phyloP scores from a whole-genome alignment of 2,329 filamentous ascomycete genomes.

The Claviceps capensis region DNA sequence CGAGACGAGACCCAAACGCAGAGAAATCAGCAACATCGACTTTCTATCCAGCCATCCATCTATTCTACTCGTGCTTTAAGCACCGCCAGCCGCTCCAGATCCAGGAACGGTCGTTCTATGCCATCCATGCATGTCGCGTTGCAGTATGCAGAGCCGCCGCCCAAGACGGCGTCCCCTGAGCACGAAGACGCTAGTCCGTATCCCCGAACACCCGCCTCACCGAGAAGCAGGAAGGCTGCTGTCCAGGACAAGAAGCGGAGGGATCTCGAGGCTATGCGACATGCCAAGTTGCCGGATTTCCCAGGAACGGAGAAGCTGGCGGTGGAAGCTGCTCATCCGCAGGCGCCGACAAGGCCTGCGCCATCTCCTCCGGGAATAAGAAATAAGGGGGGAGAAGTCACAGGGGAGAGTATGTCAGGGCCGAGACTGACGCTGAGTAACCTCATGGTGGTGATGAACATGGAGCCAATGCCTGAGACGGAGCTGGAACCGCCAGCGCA shows the following conservation, averaged over 20 bases:
- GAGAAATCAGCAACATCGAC: not conserved
- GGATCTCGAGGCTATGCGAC: conserved; percentile 23
- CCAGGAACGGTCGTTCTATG: conserved; percentile 1
- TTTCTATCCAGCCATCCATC: conserved; percentile 9
- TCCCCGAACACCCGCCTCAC: conserved; percentile 10
- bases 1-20: conserved; percentile 1
- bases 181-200: conserved; percentile 8
- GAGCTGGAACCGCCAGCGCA: not conserved
- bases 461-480: conserved; percentile 17
- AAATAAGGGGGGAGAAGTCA: not conserved
- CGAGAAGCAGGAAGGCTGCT: conserved; percentile 21
- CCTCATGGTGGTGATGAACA: conserved; percentile 26
- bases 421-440: conserved; percentile 15
- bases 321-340: not conserved
- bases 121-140: conserved; percentile 13
- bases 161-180: not conserved
- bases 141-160: conserved; percentile 3
- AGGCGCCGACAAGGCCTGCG: not conserved
- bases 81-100: conserved; percentile 6
- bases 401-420: conserved; percentile 1
- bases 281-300: conserved; percentile 10
- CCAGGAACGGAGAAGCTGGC: conserved; percentile 1
- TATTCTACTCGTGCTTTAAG: conserved; percentile 16
- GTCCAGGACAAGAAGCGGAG: conserved; percentile 27
- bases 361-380: not conserved